Conservation (phyloP, 2,329 filamentous ascomycete genomes). For the Curvularia sp. region DNA sequence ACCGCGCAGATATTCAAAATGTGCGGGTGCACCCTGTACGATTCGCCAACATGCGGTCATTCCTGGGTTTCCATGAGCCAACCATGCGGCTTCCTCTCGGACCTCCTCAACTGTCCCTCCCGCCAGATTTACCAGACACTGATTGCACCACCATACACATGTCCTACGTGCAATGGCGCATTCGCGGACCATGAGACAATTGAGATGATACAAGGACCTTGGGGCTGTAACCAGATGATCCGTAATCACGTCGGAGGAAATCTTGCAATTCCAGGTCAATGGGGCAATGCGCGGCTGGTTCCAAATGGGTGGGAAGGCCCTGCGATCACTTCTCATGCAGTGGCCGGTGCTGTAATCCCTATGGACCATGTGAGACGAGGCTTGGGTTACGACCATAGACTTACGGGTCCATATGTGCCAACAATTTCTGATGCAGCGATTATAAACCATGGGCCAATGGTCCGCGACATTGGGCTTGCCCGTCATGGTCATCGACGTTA, state of each 20-base stretch:
- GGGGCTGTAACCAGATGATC: constrained; percentile 44
- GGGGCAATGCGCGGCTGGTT: constrained; percentile 31
- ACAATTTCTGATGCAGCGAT: constrained; percentile 8
- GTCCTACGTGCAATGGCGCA: constrained; percentile 39
- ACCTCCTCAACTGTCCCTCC: constrained; percentile 53
- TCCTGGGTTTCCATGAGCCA: constrained; percentile 57
- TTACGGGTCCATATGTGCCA: constrained; percentile 28
- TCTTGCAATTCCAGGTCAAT: constrained; percentile 32
- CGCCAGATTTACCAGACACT: constrained; percentile 42
- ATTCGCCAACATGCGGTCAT: constrained; percentile 56
- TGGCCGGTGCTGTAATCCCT: constrained; percentile 24
- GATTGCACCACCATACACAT: constrained; percentile 37
- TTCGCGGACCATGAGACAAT: constrained; percentile 40
- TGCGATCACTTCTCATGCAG: constrained; percentile 20
- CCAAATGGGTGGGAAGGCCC: constrained; percentile 21
- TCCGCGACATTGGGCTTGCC: constrained; percentile 2
- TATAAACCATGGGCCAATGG: constrained; percentile 9
- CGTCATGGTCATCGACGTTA: constrained; percentile 11
- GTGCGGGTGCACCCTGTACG: constrained; percentile 57
- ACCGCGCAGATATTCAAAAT: constrained; percentile 42
- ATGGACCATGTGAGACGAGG: constrained; percentile 10
- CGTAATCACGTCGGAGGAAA: constrained; percentile 38
- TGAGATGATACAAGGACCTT: constrained; percentile 42
- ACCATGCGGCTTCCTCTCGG: constrained; percentile 51
- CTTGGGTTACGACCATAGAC: constrained; percentile 28